Base-by-base conservation (phyloP, 1,284 basidiomycete genomes). In the Leccinum fuscescens region DNA sequence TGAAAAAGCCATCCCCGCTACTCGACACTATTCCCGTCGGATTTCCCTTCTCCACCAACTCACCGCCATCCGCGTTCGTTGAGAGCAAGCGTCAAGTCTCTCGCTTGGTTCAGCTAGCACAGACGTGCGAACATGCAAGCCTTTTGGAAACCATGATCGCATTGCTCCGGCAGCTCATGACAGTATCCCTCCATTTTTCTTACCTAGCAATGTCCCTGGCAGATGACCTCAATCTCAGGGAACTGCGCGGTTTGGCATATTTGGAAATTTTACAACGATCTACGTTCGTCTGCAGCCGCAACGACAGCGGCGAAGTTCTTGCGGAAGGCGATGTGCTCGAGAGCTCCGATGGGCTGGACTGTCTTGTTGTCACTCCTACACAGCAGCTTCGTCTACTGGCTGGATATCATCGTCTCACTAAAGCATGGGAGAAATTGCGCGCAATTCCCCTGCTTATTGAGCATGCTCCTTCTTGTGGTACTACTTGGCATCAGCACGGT, bases 201-300 rank as follows among this genome's bases (percentile, higher is more conserved):
- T 86, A 86, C 66, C 77, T 89, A 54, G 86, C 86, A 6, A 86
- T 90, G 83, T 80, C 79, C 1, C 79, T 90, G 17, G 82, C 85
- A 2, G 87, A 90, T 65, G 86, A 89, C 60, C 77, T 89, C 31
- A 74, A 84, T 65, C 72, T 89, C 55, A 76, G 80, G 44, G 72
- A 76, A 1, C 73, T 90, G 42, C 77, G 82, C 22, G 88, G 88
- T 31, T 74, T 79, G 1, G 87, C 86, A 20, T 90, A 90, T 70
- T 76, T 88, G 56, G 86, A 88, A 67, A 83, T 89, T 17, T 83
- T 90, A 80, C 83, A 84, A 66, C 85, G 82, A 65, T 79, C 79
- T 4, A 72, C 76, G 7, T 78, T 86, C 56, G 80, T 83, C 22
- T 77, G 67, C 37, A 65, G 62, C 11, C 60, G 56, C 42, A 62